phyloP scores from a whole-genome alignment of 257 asterid species.

The Gardenia jasminoides region DNA sequence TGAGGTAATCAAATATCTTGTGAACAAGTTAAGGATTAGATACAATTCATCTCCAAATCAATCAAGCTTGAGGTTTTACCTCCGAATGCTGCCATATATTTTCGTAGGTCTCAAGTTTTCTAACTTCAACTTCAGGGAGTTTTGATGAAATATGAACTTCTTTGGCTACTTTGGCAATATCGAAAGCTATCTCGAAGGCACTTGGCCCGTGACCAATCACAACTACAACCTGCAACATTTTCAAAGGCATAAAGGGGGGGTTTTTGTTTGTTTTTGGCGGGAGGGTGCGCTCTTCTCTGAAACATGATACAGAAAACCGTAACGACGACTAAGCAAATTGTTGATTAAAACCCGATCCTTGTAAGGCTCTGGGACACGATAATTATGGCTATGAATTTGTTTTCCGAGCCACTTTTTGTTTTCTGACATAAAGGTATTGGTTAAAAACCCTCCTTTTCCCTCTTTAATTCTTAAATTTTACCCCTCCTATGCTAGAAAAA shows the following conservation, averaged over 20 bases:
- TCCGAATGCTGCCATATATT: conserved; percentile 24
- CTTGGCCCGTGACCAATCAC: conserved; percentile 31
- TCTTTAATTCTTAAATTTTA: too few relatives aligned
- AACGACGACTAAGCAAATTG: too few relatives aligned
- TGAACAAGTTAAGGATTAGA: too few relatives aligned
- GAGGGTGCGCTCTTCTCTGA: too few relatives aligned
- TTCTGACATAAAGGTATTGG: conserved; percentile 15
- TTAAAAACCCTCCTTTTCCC: too few relatives aligned
- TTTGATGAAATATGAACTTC: conserved; percentile 30
- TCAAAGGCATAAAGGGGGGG: too few relatives aligned
- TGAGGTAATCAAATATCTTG: too few relatives aligned
- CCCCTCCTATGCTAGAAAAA: too few relatives aligned
- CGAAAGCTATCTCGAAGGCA: conserved; percentile 23
- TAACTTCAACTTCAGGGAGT: background rate
- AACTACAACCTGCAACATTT: conserved; percentile 21
- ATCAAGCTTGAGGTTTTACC: background rate
- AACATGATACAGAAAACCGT: too few relatives aligned
- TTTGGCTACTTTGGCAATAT: conserved; percentile 24
- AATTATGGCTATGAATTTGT: conserved; percentile 67
- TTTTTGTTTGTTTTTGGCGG: too few relatives aligned
- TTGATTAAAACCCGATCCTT: conserved; percentile 15
- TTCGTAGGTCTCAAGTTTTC: conserved; percentile 24
- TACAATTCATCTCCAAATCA: too few relatives aligned
- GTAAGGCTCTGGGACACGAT: conserved; percentile 54
- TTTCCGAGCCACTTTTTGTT: conserved; percentile 59